Conservation (phyloP, 139 green algal genomes). For the Volvox africanus region DNA sequence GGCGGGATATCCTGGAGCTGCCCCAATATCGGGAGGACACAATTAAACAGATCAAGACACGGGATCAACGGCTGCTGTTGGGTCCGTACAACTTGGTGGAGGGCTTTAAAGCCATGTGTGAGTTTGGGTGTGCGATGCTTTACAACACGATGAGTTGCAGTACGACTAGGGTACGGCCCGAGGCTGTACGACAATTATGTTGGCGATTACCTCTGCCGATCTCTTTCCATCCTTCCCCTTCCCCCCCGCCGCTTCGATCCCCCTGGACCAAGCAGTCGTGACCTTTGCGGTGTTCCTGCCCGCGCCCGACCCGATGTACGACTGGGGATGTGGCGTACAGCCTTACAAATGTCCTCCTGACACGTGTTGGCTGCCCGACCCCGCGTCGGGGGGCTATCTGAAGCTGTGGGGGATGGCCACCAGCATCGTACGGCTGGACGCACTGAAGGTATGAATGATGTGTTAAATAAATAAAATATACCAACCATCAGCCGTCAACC, state of each 20-base stretch:
- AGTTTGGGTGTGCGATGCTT: neutral
- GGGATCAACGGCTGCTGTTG: conserved; percentile 6
- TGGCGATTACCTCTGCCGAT: neutral
- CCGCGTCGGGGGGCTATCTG: neutral
- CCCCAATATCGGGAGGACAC: conserved; percentile 34
- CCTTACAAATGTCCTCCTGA: conserved; percentile 11
- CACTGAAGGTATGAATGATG: conserved; percentile 15
- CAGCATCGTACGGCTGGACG: conserved; percentile 15
- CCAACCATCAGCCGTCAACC: no score
- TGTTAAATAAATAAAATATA: no score
- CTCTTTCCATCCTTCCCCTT: neutral
- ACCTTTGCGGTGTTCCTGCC: conserved; percentile 38
- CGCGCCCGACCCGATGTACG: conserved; percentile 16
- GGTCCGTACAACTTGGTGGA: conserved; percentile 45
- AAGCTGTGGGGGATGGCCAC: conserved; percentile 46
- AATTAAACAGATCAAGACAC: conserved; percentile 1
- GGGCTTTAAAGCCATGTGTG: conserved; percentile 43
- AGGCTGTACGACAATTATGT: no score
- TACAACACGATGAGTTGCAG: neutral
- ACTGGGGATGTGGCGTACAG: conserved; percentile 34
- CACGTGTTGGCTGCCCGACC: conserved; percentile 19
- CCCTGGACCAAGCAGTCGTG: conserved; percentile 3
- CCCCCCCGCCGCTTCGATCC: neutral
- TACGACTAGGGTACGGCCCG: no score
- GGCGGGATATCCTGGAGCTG: conserved; percentile 30